These are phyloP conservation scores for Apiotrichum siamense DNA, from an alignment of 1,284 basidiomycete genomes.

Conservation along the genomic window DNA sequence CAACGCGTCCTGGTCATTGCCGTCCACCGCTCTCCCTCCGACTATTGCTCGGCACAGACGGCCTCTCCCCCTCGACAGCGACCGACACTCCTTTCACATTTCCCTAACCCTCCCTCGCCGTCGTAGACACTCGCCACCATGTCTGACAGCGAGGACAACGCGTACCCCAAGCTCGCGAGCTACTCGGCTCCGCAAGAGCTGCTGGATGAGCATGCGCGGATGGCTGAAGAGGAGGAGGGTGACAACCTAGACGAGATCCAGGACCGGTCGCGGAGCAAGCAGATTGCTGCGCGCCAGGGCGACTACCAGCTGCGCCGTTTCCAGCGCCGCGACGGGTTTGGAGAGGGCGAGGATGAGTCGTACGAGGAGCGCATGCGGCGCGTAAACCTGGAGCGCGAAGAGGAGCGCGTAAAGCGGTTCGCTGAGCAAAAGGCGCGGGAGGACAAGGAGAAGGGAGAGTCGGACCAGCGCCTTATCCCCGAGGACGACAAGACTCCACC, in stretches of 20 bases:
- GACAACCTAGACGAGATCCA: constrained; percentile 89
- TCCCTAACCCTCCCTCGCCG: too few relatives aligned
- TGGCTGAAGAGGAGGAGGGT: constrained; percentile 79
- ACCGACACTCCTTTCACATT: too few relatives aligned
- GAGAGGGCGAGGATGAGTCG: constrained; percentile 63
- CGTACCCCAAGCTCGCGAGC: constrained; percentile 62
- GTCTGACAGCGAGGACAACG: constrained; percentile 15
- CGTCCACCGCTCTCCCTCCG: too few relatives aligned
- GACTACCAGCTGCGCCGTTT: constrained; percentile 95
- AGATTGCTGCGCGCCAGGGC: constrained; percentile 87
- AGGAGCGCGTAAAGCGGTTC: constrained; percentile 71
- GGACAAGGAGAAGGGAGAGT: constrained; percentile 53
- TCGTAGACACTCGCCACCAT: constrained; percentile 4
- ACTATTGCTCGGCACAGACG: too few relatives aligned
- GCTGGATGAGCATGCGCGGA: constrained; percentile 85
- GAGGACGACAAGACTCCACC: constrained; percentile 58
- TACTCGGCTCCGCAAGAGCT: constrained; percentile 92
- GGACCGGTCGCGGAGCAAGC: constrained; percentile 82
- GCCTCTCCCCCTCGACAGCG: too few relatives aligned
- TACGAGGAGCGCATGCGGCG: constrained; percentile 97
- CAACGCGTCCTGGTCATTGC: too few relatives aligned
- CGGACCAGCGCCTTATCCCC: constrained; percentile 55
- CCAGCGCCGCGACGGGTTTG: constrained; percentile 55
- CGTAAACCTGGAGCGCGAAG: constrained; percentile 86
- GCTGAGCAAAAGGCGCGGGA: constrained; percentile 79